phyloP scores from a whole-genome alignment of 1,284 basidiomycete species.

The Boletus nobilissimus region DNA sequence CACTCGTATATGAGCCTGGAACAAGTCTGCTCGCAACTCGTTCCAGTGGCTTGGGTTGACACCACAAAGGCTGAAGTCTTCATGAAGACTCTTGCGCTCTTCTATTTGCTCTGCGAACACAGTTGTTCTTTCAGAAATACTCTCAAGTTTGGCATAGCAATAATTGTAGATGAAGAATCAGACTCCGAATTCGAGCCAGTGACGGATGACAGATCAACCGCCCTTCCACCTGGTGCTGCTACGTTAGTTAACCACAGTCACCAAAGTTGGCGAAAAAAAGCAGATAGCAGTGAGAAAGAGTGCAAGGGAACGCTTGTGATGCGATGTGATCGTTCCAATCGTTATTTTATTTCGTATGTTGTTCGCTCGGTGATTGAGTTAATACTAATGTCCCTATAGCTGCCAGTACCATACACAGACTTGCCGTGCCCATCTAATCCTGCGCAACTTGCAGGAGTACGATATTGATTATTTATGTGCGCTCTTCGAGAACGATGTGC shows the following conservation, averaged over 20 bases:
- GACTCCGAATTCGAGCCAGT: neutral
- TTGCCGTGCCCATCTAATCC: neutral
- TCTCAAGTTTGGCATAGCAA: neutral
- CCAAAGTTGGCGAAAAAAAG: neutral
- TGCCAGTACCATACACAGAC: neutral
- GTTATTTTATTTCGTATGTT: neutral
- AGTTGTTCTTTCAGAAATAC: conserved; percentile 10
- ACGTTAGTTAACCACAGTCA: neutral
- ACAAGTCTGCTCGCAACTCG: neutral
- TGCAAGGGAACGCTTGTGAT: conserved; percentile 16
- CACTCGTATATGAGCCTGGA: conserved; percentile 4
- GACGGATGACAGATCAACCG: neutral
- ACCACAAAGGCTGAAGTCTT: conserved; percentile 12
- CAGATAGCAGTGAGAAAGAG: neutral
- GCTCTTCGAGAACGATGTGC: conserved; percentile 27
- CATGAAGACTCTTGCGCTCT: conserved; percentile 21
- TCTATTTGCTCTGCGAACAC: conserved; percentile 5
- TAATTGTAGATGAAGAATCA: neutral
- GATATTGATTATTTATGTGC: conserved; percentile 33
- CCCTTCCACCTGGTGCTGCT: neutral
- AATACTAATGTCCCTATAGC: neutral
- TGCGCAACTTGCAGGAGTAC: conserved; percentile 10
- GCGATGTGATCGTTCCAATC: neutral
- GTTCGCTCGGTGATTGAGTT: neutral
- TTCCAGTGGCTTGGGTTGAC: neutral